Conservation (phyloP, 345 rosid genomes). For the Psidium guajava region DNA sequence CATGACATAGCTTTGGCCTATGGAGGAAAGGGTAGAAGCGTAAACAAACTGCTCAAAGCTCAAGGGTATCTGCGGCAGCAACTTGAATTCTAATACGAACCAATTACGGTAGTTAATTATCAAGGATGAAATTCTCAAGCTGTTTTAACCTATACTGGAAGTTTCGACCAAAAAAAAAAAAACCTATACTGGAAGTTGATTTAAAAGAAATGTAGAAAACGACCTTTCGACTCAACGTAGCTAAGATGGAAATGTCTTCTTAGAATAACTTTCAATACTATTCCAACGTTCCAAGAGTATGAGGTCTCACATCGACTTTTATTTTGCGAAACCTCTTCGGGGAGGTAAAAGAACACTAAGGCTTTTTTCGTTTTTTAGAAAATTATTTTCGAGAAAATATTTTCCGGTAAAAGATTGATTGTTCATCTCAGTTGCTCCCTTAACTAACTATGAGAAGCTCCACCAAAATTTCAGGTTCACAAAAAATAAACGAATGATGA, state of each 20-base stretch:
- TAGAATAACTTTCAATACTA: background rate
- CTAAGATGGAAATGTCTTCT: background rate
- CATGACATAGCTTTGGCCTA: background rate
- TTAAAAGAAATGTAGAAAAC: background rate
- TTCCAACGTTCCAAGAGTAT: background rate
- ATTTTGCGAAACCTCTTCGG: background rate
- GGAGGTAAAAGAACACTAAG: background rate
- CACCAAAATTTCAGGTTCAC: too few species aligned
- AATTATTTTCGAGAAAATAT: too few species aligned
- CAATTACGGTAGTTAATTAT: too few species aligned
- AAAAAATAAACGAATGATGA: too few species aligned
- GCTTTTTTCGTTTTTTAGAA: too few species aligned
- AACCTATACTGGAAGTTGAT: background rate
- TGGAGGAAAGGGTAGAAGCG: background rate
- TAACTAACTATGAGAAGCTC: too few species aligned
- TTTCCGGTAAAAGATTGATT: too few species aligned
- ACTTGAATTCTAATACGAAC: too few species aligned
- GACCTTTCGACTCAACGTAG: background rate
- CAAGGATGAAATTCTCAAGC: background rate
- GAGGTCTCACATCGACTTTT: background rate
- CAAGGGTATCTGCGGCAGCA: background rate
- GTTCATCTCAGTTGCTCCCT: too few species aligned
- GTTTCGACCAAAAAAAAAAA: background rate
- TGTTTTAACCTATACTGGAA: background rate
- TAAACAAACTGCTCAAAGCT: background rate